A percentile compares a stretch with the other conserved stretches of the same genome.
Conservation (phyloP, 78 protist species). For the Dictyostelium purpureum region DNA sequence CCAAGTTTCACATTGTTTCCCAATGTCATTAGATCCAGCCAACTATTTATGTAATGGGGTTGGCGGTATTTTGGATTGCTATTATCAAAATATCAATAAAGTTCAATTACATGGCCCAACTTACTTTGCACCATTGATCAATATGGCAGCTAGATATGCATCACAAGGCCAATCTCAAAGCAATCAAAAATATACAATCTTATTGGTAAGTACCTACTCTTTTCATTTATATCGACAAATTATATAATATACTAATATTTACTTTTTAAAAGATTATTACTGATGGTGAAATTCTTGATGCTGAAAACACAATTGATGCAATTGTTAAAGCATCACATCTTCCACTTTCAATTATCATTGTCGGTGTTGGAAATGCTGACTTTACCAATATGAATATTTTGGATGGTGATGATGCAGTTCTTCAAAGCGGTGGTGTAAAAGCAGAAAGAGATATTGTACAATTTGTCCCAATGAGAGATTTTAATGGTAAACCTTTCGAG, state of each 20-base stretch:
- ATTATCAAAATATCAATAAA: slow-evolving; percentile 19
- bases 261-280: slow-evolving; percentile 73
- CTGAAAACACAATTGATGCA: slow-evolving; percentile 74
- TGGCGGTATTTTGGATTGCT: slow-evolving; percentile 66
- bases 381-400: slow-evolving; percentile 82
- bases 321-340: slow-evolving; percentile 63
- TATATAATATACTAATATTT: too few species aligned
- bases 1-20: slow-evolving; percentile 78
- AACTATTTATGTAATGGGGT: slow-evolving; percentile 16
- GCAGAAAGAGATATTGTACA: slow-evolving; percentile 91
- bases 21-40: slow-evolving; percentile 30
- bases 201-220: slow-evolving; percentile 1
- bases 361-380: slow-evolving; percentile 91
- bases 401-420: slow-evolving; percentile 86
- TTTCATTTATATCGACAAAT: neutral
- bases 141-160: neutral
- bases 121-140: slow-evolving; percentile 76
- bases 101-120: slow-evolving; percentile 86
- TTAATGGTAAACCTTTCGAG: neutral
- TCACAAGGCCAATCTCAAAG: neutral
- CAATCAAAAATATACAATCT: slow-evolving; percentile 75
- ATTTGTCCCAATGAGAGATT: slow-evolving; percentile 83
- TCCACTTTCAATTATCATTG: slow-evolving; percentile 86
- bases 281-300: slow-evolving; percentile 92
- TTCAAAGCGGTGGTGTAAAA: neutral